These are phyloP conservation scores for Eucalyptus shirleyi DNA, from an alignment of 345 rosid species.

Conservation along the genomic window DNA sequence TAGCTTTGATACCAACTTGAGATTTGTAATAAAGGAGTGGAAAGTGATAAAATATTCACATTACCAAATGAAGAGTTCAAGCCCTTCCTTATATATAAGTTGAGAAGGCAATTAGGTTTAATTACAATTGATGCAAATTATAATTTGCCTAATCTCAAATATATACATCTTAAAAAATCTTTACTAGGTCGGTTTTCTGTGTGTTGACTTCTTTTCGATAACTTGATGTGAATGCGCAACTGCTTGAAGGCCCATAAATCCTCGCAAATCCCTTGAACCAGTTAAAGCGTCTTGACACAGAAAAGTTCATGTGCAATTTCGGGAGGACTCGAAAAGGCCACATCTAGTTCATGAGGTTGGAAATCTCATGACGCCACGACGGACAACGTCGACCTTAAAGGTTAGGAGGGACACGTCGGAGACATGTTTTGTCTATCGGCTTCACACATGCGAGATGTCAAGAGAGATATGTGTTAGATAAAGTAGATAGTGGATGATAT, in stretches of 20 bases:
- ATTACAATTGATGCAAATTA: too few relatives aligned
- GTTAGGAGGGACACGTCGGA: not conserved
- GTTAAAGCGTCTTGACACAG: not conserved
- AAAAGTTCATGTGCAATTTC: not conserved
- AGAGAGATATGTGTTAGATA: not conserved
- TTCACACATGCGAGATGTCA: not conserved
- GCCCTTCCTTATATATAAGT: not conserved
- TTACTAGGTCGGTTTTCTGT: not conserved
- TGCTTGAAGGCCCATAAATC: not conserved
- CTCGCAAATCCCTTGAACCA: not conserved
- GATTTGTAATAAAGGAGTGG: not conserved
- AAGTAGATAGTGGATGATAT: not conserved
- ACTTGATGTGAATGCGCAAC: not conserved
- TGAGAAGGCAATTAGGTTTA: not conserved
- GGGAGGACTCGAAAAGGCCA: not conserved
- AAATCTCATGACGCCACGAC: not conserved
- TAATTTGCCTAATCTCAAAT: not conserved
- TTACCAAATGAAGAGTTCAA: not conserved
- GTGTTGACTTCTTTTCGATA: not conserved
- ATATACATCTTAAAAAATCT: too few relatives aligned
- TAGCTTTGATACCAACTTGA: not conserved
- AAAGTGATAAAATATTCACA: not conserved
- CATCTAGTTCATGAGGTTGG: not conserved
- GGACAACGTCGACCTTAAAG: not conserved
- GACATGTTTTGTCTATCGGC: not conserved